Evolutionary conservation across 805 yeast genomes (phyloP).

Genomic region (Cyberlindnera sargentensis): DNA sequence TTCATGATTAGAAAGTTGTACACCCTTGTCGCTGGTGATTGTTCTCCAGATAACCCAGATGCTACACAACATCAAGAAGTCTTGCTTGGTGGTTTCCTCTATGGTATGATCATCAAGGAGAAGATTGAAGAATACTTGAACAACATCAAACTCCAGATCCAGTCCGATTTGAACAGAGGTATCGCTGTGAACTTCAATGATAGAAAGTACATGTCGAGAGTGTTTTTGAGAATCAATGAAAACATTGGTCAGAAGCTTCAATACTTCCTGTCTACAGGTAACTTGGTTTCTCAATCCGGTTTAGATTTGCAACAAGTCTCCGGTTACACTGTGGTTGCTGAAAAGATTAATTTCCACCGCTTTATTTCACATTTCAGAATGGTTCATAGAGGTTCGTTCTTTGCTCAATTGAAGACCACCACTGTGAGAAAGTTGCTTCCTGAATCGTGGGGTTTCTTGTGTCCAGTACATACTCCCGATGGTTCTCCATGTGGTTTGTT

Average conservation of each 20-base stretch:
- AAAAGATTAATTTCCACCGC: conserved; percentile 94
- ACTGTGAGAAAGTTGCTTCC: conserved; percentile 94
- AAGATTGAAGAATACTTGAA: conserved; percentile 90
- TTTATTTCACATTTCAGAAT: conserved; percentile 97
- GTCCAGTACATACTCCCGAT: conserved; percentile 99
- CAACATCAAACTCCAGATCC: conserved; percentile 64
- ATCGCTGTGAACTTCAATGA: conserved; percentile 77
- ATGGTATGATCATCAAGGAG: conserved; percentile 95
- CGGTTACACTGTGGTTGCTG: conserved; percentile 98
- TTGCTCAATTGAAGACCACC: conserved; percentile 95
- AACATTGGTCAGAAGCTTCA: conserved; percentile 93
- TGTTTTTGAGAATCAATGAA: conserved; percentile 75
- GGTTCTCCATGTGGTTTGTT: conserved; percentile 98
- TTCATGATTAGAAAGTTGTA: conserved; percentile 96
- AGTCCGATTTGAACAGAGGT: conserved; percentile 75
- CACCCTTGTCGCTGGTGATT: conserved; percentile 93
- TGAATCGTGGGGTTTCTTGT: conserved; percentile 97
- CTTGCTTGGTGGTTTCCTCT: conserved; percentile 88
- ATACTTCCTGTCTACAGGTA: conserved; percentile 94
- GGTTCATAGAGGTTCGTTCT: conserved; percentile 99
- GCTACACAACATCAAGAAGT: conserved; percentile 99
- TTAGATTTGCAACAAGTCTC: conserved; percentile 96
- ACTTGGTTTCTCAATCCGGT: conserved; percentile 93
- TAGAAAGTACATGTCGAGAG: conserved; percentile 73
- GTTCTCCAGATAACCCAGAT: conserved; percentile 97